Percentiles rank a stretch among this genome's conserved stretches.
phyloP scores from a whole-genome alignment of 2,329 filamentous ascomycete species.

The Cladorrhinum sp. region DNA sequence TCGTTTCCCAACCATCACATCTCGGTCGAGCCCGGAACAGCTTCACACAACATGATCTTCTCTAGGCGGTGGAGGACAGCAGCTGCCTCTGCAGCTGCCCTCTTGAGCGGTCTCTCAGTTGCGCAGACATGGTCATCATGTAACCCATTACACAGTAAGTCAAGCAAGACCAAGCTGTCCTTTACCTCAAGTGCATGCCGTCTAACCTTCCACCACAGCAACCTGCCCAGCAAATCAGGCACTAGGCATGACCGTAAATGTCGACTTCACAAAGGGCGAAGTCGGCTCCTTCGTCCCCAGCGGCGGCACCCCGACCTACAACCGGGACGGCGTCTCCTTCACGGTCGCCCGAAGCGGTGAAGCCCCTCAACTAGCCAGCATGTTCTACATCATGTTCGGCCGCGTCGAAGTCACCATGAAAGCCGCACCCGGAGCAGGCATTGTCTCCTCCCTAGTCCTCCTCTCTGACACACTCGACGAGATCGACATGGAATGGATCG shows the following conservation, averaged over 20 bases:
- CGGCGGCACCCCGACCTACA: conserved; percentile 69
- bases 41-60: conserved; percentile 22
- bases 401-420: conserved; percentile 82
- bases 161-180: too few relatives aligned
- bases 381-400: conserved; percentile 99
- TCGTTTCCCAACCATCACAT: too few relatives aligned
- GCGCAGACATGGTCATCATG: conserved; percentile 35
- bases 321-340: conserved; percentile 73
- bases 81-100: conserved; percentile 22
- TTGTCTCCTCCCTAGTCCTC: conserved; percentile 88
- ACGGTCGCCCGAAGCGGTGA: conserved; percentile 76
- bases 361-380: conserved; percentile 77
- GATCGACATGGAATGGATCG: conserved; percentile 97
- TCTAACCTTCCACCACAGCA: conserved; percentile 35
- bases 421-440: conserved; percentile 81
- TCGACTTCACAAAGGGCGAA: conserved; percentile 76
- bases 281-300: conserved; percentile 74
- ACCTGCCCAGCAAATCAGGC: conserved; percentile 74
- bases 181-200: too few relatives aligned
- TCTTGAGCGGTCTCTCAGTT: conserved; percentile 18
- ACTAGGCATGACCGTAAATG: conserved; percentile 74
- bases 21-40: too few relatives aligned
- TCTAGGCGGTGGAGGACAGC: conserved; percentile 22
- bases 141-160: conserved; percentile 33
- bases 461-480: conserved; percentile 92